Conservation (phyloP, 2,329 filamentous ascomycete species). For the Fusarium solani-melongenae region DNA sequence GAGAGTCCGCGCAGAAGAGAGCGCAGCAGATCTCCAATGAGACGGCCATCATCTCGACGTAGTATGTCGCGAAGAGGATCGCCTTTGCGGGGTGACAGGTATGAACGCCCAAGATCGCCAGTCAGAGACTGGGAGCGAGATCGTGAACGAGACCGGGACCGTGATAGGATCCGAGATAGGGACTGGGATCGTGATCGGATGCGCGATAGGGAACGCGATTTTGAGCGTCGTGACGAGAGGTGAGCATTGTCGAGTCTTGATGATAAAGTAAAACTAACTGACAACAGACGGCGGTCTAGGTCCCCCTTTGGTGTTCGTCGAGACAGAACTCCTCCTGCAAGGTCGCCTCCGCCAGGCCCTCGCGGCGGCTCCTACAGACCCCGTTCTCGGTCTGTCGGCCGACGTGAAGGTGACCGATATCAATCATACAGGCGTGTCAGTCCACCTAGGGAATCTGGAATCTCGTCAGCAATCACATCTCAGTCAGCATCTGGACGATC, state of each 20-base stretch:
- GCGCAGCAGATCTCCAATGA: conserved; percentile 50
- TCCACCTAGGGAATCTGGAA: conserved; percentile 60
- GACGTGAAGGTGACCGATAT: conserved; percentile 58
- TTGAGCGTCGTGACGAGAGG: conserved; percentile 57
- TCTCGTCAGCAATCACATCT: conserved; percentile 63
- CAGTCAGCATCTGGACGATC: conserved; percentile 62
- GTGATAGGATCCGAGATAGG: conserved; percentile 44
- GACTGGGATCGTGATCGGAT: conserved; percentile 46
- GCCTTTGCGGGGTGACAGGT: conserved; percentile 50
- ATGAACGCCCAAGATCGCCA: conserved; percentile 53
- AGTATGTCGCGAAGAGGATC: conserved; percentile 52
- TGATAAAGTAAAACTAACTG: conserved; percentile 27
- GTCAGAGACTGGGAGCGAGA: conserved; percentile 51
- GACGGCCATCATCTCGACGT: conserved; percentile 53
- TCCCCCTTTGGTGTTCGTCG: conserved; percentile 60
- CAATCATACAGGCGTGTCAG: conserved; percentile 59
- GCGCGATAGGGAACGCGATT: conserved; percentile 49
- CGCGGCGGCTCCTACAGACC: conserved; percentile 61
- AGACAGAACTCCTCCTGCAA: conserved; percentile 47
- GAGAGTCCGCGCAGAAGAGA: conserved; percentile 52
- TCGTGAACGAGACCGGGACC: conserved; percentile 45
- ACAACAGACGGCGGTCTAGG: conserved; percentile 62
- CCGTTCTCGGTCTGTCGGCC: conserved; percentile 63
- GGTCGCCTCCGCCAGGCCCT: conserved; percentile 43
- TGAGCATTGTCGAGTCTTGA: conserved; percentile 29